Percentiles rank a stretch among this genome's conserved stretches.
Evolutionary conservation across 78 protist species (phyloP).

Genomic region (Anaeramoeba flamelloides): DNA sequence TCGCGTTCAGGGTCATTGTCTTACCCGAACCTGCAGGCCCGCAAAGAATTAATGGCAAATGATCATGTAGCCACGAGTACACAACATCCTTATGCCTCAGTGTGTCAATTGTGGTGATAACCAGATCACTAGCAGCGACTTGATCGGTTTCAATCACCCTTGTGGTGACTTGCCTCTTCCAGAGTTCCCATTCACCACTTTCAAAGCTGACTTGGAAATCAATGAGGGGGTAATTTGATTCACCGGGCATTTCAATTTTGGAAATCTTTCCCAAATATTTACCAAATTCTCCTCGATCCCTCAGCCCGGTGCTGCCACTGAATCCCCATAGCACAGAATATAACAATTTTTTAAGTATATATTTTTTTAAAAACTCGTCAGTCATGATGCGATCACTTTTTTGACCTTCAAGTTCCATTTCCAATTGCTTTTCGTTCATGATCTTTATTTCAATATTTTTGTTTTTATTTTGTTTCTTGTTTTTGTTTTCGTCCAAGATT

Average conservation of each 20-base stretch:
- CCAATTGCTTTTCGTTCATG: no score
- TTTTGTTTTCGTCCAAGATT: no score
- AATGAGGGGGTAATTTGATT: slow-evolving; percentile 26
- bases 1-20: slow-evolving; percentile 71
- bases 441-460: no score
- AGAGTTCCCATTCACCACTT: slow-evolving; percentile 56
- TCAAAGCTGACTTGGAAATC: slow-evolving; percentile 50
- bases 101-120: slow-evolving; percentile 90
- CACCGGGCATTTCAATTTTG: slow-evolving; percentile 2
- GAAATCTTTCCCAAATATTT: no score
- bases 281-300: slow-evolving; percentile 39
- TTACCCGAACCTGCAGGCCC: no score
- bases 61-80: slow-evolving; percentile 56
- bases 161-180: slow-evolving; percentile 45
- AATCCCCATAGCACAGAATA: slow-evolving; percentile 70
- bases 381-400: no score
- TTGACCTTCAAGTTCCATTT: no score
- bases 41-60: slow-evolving; percentile 67
- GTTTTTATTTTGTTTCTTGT: no score
- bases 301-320: slow-evolving; percentile 42
- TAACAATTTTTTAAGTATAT: slow-evolving; percentile 26
- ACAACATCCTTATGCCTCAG: slow-evolving; percentile 74
- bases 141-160: slow-evolving; percentile 36
- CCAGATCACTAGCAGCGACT: slow-evolving; percentile 49
- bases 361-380: no score